Conservation (phyloP, 1,139 yeast genomes). For the Diutina catenulata region DNA sequence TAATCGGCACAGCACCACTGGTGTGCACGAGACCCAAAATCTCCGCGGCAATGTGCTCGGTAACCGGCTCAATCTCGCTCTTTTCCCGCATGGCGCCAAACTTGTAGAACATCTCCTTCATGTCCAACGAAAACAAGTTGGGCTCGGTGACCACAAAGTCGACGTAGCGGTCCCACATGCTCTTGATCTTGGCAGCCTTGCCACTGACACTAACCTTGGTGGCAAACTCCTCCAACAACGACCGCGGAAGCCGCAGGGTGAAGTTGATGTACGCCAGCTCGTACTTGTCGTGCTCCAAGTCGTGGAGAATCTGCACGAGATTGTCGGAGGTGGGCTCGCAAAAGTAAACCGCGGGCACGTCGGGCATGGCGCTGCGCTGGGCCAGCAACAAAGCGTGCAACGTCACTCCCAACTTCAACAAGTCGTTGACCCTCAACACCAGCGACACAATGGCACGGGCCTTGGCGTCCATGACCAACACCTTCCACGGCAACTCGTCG, state of each 20-base stretch:
- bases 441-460: conserved; percentile 83
- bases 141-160: conserved; percentile 92
- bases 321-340: conserved; percentile 80
- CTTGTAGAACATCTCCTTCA: conserved; percentile 50
- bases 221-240: conserved; percentile 79
- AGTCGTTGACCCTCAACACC: conserved; percentile 80
- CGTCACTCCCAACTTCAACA: conserved; percentile 80
- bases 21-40: conserved; percentile 72
- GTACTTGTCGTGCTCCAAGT: conserved; percentile 62
- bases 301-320: conserved; percentile 54
- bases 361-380: conserved; percentile 70
- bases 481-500: conserved; percentile 81
- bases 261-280: conserved; percentile 77
- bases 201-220: conserved; percentile 65
- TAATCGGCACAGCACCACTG: conserved; percentile 70
- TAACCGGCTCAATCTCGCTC: conserved; percentile 55
- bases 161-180: conserved; percentile 86
- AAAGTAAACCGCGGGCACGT: conserved; percentile 89
- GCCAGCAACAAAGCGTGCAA: conserved; percentile 67
- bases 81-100: conserved; percentile 67
- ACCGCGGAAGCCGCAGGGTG: conserved; percentile 67
- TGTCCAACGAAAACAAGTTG: conserved; percentile 70
- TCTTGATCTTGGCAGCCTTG: conserved; percentile 59
- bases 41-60: conserved; percentile 67
- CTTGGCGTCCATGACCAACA: conserved; percentile 68